Conservation (phyloP, 495 filamentous ascomycete species). For the Aspergillus campestris region DNA sequence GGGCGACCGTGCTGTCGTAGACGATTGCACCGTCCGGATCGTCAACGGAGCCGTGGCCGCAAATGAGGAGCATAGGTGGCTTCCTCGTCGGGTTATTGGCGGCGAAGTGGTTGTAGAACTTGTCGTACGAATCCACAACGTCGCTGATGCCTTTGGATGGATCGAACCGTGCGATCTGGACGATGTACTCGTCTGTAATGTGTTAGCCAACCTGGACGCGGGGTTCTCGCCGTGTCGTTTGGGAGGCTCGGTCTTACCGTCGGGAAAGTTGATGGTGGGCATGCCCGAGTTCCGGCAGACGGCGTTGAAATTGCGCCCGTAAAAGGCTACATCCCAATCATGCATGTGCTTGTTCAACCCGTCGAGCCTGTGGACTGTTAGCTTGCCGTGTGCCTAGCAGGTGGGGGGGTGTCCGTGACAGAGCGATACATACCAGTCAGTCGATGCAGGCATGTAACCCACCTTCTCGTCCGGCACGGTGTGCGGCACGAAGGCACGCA, state of each 20-base stretch:
- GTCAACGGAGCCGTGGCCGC: constrained; percentile 77
- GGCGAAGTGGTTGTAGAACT: constrained; percentile 55
- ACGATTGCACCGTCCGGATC: constrained; percentile 72
- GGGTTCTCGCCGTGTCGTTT: too few species aligned
- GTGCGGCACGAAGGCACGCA: constrained; percentile 65
- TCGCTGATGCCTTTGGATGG: constrained; percentile 80
- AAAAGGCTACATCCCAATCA: constrained; percentile 67
- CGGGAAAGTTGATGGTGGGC: constrained; percentile 59
- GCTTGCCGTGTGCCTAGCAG: not conserved
- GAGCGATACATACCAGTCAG: constrained; percentile 54
- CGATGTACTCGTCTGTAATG: constrained; percentile 57
- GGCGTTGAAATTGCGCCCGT: constrained; percentile 65
- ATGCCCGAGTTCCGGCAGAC: constrained; percentile 47
- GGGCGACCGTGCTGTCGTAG: constrained; percentile 60
- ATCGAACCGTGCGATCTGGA: constrained; percentile 81
- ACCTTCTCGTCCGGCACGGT: constrained; percentile 59
- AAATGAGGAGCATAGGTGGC: constrained; percentile 67
- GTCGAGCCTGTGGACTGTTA: constrained; percentile 53
- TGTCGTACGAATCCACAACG: constrained; percentile 68
- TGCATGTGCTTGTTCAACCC: constrained; percentile 75
- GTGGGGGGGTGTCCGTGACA: too few species aligned
- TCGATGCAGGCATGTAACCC: constrained; percentile 73
- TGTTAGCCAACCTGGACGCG: not conserved
- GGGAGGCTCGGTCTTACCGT: constrained; percentile 29
- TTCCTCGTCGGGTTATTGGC: constrained; percentile 30